Base-by-base conservation (phyloP, 805 yeast genomes). In the Teunomyces kruisii region DNA sequence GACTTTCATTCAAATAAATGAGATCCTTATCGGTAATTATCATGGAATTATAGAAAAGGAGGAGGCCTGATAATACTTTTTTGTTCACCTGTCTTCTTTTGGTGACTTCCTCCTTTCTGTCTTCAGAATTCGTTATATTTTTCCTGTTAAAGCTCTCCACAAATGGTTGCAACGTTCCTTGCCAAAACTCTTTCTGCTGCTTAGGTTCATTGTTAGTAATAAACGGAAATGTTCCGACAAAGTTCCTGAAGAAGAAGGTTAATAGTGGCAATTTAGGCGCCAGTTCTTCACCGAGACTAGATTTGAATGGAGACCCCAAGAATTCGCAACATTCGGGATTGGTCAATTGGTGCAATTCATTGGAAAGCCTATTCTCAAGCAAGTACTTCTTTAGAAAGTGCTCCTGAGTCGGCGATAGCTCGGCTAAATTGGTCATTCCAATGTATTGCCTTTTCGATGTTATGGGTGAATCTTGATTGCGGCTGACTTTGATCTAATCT, bases 371-470 rank as follows among this genome's bases (percentile, higher is more conserved):
- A 9, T 76, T 70, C 49, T 79, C 76, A 22, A 92, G 67, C 13
- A 92, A 72, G 64, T 88, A 91, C 56, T 95, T 81, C 64, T 92
- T 92, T 43, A 94, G 74, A 62, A 86, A 87, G 58, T 92, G 97
- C 64, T 89, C 96, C 61, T 91, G 88, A 0, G 78, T 72, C 2
- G 91, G 80, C 12, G 42, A 30, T 10, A 43, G 32, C 27, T 44
- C 44, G 35, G 24, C 24, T 9, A n/a, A 32, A 22, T 15, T 28
- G 14, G 28, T 9, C 28, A 32, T 15, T 6, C 17, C 14, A 5
- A 3, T 32, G 6, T 10, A 8, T 26, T 9, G 28, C 28, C 32
- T 14, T 30, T n/a, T 6, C 32, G 15, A n/a, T n/a, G 16, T 30
- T 22, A 8, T 12, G 14, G 24, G 13, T n/a, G 3, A 15, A 37